Percentiles rank a stretch among this genome's conserved stretches.
These are phyloP conservation scores for Periconia sp. DNA, from an alignment of 2,329 filamentous ascomycete species.

Conservation along the genomic window DNA sequence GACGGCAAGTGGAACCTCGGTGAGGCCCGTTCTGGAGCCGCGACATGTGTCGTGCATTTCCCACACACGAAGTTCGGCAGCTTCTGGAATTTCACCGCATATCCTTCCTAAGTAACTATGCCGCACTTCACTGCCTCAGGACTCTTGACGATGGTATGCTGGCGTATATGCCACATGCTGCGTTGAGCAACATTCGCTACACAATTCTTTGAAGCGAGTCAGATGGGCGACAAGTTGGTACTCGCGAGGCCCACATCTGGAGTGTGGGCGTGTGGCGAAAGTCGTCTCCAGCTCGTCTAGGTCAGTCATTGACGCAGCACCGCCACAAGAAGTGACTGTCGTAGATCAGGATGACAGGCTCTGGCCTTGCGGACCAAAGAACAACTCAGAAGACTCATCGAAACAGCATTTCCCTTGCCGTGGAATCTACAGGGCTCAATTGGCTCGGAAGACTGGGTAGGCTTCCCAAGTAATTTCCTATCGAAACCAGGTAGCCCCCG, in stretches of 20 bases:
- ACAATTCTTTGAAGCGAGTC: background rate
- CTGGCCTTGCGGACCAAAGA: constrained; percentile 3
- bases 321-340: constrained; percentile 18
- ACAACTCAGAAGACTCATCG: constrained; percentile 15
- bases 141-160: too few species aligned
- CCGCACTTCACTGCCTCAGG: background rate
- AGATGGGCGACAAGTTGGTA: background rate
- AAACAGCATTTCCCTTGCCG: constrained; percentile 5
- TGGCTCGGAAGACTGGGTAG: background rate
- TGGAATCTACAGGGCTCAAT: background rate
- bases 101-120: background rate
- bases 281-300: constrained; percentile 6
- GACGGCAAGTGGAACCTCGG: constrained; percentile 36
- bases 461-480: constrained; percentile 6
- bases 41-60: constrained; percentile 14
- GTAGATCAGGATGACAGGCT: constrained; percentile 9
- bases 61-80: constrained; percentile 6
- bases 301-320: constrained; percentile 20
- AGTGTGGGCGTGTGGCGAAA: constrained; percentile 7
- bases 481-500: background rate
- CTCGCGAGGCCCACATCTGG: background rate
- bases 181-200: background rate
- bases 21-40: constrained; percentile 36
- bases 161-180: background rate
- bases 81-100: background rate